Conservation (phyloP, 768 basidiomycete species). For the Podaxis pistillaris region DNA sequence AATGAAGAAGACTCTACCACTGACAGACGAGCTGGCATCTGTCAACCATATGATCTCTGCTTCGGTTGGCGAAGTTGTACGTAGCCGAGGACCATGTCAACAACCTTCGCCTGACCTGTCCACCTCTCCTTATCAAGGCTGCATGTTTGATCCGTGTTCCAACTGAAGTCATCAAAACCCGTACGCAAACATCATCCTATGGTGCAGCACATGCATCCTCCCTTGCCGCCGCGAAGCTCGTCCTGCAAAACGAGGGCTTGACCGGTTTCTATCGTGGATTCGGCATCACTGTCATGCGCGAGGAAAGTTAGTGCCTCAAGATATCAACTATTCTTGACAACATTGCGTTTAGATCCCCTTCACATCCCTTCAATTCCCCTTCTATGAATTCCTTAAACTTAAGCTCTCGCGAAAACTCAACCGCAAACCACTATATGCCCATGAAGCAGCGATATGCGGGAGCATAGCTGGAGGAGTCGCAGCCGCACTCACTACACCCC, state of each 20-base stretch:
- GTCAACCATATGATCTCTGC: slow-evolving; percentile 58
- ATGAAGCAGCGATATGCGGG: slow-evolving; percentile 86
- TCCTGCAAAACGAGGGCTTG: slow-evolving; percentile 62
- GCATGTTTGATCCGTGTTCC: slow-evolving; percentile 94
- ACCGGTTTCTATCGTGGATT: slow-evolving; percentile 89
- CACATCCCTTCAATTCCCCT: slow-evolving; percentile 92
- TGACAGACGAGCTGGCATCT: slow-evolving; percentile 59
- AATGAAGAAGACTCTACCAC: slow-evolving; percentile 73
- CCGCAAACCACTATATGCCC: slow-evolving; percentile 58
- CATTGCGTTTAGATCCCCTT: slow-evolving; percentile 76
- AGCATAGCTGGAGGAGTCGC: slow-evolving; percentile 89
- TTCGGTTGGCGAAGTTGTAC: slow-evolving; percentile 58
- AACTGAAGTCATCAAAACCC: slow-evolving; percentile 94
- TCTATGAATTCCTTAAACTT: slow-evolving; percentile 86
- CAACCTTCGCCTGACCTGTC: slow-evolving; percentile 8
- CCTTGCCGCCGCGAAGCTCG: slow-evolving; percentile 51
- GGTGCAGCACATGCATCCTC: slow-evolving; percentile 56
- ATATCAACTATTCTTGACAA: slow-evolving; percentile 20
- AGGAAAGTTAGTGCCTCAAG: slow-evolving; percentile 26
- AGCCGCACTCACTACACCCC: slow-evolving; percentile 87
- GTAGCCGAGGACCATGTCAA: slow-evolving; percentile 14
- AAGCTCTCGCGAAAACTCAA: slow-evolving; percentile 53
- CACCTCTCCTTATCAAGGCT: slow-evolving; percentile 41
- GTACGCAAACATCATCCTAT: slow-evolving; percentile 85
- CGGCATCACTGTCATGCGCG: slow-evolving; percentile 65